Percentiles rank a stretch among this genome's conserved stretches.
These are phyloP conservation scores for Phytophthora meadii DNA, from an alignment of 352 stramenopile genomes.

Conservation along the genomic window DNA sequence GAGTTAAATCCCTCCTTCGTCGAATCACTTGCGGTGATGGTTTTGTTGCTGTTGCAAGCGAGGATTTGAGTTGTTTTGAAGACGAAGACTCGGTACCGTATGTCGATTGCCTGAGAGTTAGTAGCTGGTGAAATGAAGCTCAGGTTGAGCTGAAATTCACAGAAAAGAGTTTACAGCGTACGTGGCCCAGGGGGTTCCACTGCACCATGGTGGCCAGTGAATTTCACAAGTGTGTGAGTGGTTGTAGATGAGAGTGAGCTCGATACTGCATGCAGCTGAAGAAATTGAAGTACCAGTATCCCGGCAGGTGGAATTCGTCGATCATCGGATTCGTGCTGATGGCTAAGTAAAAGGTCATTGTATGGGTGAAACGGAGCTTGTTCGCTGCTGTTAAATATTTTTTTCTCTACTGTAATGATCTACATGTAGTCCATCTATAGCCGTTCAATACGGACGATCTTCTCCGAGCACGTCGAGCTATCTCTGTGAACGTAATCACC, in stretches of 20 bases:
- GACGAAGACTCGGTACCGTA: neutral
- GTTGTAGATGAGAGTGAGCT: neutral
- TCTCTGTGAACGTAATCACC: slow-evolving; percentile 22
- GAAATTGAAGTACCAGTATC: neutral
- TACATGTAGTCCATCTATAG: slow-evolving; percentile 1
- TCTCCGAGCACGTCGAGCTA: slow-evolving; percentile 26
- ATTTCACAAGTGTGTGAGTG: neutral
- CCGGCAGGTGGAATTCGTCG: slow-evolving; percentile 7
- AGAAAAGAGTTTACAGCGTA: neutral
- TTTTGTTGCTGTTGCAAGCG: slow-evolving; percentile 1
- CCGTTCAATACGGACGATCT: slow-evolving; percentile 9
- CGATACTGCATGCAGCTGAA: neutral
- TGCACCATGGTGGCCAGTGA: neutral
- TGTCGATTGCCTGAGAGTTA: neutral
- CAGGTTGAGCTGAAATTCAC: neutral
- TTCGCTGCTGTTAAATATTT: no score
- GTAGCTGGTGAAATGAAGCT: neutral
- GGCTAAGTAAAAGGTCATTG: neutral
- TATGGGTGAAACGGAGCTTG: no score
- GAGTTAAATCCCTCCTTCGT: slow-evolving; percentile 51
- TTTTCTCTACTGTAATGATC: neutral
- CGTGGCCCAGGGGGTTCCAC: slow-evolving; percentile 6
- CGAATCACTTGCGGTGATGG: slow-evolving; percentile 21
- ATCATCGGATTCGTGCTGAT: slow-evolving; percentile 5
- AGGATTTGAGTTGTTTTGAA: slow-evolving; percentile 6